Evolutionary conservation across 495 filamentous ascomycete genomes (phyloP), one percentile per base, ranked within the genome.

Genomic region (Oidiodendron maius): DNA sequence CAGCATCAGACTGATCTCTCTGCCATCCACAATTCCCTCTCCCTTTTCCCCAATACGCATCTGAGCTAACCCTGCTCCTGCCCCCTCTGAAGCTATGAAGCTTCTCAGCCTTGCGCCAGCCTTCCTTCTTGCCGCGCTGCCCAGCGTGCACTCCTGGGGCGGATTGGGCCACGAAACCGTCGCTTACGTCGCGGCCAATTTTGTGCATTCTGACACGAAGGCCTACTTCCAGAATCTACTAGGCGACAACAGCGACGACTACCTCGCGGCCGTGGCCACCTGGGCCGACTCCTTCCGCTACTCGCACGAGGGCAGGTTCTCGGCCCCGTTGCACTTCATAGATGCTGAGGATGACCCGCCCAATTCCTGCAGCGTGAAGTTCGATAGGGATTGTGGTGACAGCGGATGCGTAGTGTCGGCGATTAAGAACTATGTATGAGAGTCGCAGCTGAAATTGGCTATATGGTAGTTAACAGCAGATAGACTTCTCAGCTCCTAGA

Each of bases 321-420:
- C 64, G 3, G 53, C 63, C n/a, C 70, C 70, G 15, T 80, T 81
- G 62, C 83, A 87, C 65, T 87, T 74, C 69, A 86, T 87, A 64
- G 83, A 87, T 58, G 81, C 83, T 10, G 67, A 80, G 40, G 83
- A 87, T 69, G 54, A 62, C 46, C 83, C 83, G 30, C 83, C 83
- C 0, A 32, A 52, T 4, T 66, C 59, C 28, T 87, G 83, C 65
- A 72, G 65, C 42, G 74, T 87, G 36, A 68, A 77, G 53, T 81
- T 70, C 48, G 57, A 64, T 9, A 71, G 83, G 23, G 83, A 87
- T 65, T 87, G 83, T 60, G 73, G 72, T 8, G 52, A 59, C 1
- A 65, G 68, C 12, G 82, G 82, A 15, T 87, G 83, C 60, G 69
- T 83, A 35, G 73, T 87, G 52, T 71, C 61, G 48, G 81, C 82